Evolutionary conservation across 495 filamentous ascomycete species (phyloP).

Genomic region (Talaromyces nanjingensis): DNA sequence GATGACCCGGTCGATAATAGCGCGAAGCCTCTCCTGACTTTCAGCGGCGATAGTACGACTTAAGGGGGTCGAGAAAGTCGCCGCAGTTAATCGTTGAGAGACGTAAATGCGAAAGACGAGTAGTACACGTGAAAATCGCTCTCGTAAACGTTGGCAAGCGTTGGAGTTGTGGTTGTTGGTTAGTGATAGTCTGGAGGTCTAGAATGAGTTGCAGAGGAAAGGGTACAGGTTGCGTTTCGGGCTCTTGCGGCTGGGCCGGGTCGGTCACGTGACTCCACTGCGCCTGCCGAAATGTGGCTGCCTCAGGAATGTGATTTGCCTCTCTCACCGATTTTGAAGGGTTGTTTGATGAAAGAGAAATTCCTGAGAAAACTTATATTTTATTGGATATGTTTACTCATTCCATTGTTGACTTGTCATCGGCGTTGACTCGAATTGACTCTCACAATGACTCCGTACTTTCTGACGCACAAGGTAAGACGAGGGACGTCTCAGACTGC

Average conservation of each 20-base stretch:
- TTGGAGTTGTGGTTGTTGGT: not conserved
- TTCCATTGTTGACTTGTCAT: not conserved
- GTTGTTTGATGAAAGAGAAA: not conserved
- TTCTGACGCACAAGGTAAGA: not conserved
- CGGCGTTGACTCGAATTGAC: not conserved
- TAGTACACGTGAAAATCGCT: not conserved
- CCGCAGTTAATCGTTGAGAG: not conserved
- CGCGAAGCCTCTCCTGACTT: not conserved
- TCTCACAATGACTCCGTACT: not conserved
- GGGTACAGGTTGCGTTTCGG: slow-evolving; percentile 4
- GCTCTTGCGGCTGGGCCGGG: slow-evolving; percentile 19
- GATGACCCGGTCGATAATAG: not conserved
- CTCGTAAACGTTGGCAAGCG: not conserved
- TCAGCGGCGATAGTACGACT: not conserved
- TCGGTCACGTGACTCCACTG: slow-evolving; percentile 23
- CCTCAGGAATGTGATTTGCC: not conserved
- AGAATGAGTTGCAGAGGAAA: not conserved
- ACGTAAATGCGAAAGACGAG: not conserved
- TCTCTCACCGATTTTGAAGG: not conserved
- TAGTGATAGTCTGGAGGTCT: not conserved
- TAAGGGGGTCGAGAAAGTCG: not conserved
- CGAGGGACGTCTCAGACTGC: not conserved
- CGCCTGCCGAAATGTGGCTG: slow-evolving; percentile 7
- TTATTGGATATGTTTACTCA: not conserved
- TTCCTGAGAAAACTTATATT: not conserved